A percentile compares a stretch with the other conserved stretches of the same genome.
Evolutionary conservation across 768 basidiomycete species (phyloP).

Genomic region (Rhodotorula taiwanensis): DNA sequence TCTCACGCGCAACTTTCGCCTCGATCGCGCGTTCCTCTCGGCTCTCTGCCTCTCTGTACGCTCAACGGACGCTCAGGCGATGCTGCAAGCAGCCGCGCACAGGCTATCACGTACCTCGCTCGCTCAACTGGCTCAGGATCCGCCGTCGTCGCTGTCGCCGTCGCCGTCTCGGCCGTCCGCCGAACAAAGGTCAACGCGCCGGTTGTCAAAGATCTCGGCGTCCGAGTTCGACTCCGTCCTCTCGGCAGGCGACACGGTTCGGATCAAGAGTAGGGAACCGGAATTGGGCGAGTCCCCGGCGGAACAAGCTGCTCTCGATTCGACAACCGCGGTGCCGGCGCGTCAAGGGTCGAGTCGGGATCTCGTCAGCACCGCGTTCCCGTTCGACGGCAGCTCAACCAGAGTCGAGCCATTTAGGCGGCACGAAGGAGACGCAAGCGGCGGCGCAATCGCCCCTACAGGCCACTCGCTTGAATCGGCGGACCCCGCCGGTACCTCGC

Average conservation of each 20-base stretch:
- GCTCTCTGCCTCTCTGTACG: not conserved
- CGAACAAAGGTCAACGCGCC: not conserved
- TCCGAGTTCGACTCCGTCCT: constrained; percentile 32
- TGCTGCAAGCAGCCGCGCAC: not conserved
- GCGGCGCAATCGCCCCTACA: too few relatives aligned
- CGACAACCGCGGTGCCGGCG: too few relatives aligned
- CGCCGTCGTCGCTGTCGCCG: not conserved
- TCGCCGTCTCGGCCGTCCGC: too few relatives aligned
- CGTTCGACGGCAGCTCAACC: too few relatives aligned
- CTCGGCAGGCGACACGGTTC: not conserved
- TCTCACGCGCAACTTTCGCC: not conserved
- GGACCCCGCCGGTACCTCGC: too few relatives aligned
- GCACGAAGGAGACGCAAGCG: too few relatives aligned
- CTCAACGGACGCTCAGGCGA: not conserved
- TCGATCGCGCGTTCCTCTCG: too few relatives aligned
- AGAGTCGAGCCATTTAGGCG: too few relatives aligned
- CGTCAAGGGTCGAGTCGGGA: not conserved
- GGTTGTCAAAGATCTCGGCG: constrained; percentile 28
- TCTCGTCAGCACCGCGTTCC: constrained; percentile 7
- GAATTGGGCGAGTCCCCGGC: not conserved
- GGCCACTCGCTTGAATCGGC: too few relatives aligned
- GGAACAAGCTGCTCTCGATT: too few relatives aligned
- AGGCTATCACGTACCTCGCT: constrained; percentile 1
- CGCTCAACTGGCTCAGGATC: too few relatives aligned
- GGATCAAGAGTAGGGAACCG: not conserved